Percentiles rank a stretch among this genome's conserved stretches.
Evolutionary conservation across 768 basidiomycete species (phyloP).

Genomic region (Steccherinum ochraceum): DNA sequence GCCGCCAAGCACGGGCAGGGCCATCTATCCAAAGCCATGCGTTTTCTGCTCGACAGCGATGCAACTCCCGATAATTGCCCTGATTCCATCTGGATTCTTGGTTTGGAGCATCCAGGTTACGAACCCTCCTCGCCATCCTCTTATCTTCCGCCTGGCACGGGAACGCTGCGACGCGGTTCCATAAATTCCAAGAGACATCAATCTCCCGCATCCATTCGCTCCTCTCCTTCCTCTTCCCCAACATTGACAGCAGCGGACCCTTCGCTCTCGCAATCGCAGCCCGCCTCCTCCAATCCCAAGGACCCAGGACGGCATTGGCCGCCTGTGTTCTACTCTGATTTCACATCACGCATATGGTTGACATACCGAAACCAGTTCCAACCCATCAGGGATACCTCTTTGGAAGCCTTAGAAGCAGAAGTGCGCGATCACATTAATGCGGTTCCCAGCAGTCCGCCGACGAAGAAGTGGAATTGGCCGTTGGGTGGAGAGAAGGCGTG

Average conservation of each 20-base stretch:
- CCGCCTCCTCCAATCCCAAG: conserved; percentile 22
- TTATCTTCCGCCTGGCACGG: conserved; percentile 17
- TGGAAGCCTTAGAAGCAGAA: conserved; percentile 36
- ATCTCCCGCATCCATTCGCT: conserved; percentile 39
- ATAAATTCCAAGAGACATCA: conserved; percentile 31
- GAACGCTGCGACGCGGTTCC: conserved; percentile 25
- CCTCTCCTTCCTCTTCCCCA: conserved; percentile 34
- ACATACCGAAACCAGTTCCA: conserved; percentile 87
- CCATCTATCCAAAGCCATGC: conserved; percentile 76
- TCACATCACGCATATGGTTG: conserved; percentile 82
- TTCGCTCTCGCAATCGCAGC: conserved; percentile 31
- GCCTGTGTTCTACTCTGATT: conserved; percentile 80
- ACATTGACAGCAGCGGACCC: conserved; percentile 20
- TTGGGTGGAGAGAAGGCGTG: conserved; percentile 67
- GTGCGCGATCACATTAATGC: conserved; percentile 2
- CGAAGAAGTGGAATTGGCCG: conserved; percentile 58
- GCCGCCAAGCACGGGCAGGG: conserved; percentile 72
- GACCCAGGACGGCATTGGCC: conserved; percentile 62
- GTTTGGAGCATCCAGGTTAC: conserved; percentile 74
- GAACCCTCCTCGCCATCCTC: conserved; percentile 32
- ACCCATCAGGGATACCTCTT: conserved; percentile 64
- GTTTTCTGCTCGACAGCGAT: conserved; percentile 89
- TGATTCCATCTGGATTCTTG: conserved; percentile 87
- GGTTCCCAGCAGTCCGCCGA: conserved; percentile 33
- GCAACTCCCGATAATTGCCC: conserved; percentile 75